A percentile compares a stretch with the other conserved stretches of the same genome.
These are phyloP conservation scores for Botrytis deweyae DNA, from an alignment of 2,329 filamentous ascomycete genomes.

Conservation along the genomic window DNA sequence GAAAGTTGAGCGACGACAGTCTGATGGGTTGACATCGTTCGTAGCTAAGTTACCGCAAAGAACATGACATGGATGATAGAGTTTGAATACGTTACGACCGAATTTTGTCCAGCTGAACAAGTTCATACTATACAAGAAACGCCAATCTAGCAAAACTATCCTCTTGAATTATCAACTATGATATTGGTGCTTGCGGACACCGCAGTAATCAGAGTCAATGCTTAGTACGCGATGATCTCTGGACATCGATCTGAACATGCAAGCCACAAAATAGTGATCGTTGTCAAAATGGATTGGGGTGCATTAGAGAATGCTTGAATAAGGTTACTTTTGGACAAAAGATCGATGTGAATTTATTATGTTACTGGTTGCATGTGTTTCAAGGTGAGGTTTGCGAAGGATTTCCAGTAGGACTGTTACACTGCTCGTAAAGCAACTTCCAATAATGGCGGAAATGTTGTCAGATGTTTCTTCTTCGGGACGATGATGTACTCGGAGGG, in stretches of 20 bases:
- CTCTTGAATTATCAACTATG: not conserved
- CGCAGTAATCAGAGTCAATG: not conserved
- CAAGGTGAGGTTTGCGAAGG: constrained; percentile 10
- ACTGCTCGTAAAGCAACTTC: constrained; percentile 6
- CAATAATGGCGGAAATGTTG: not conserved
- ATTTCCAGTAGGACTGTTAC: not conserved
- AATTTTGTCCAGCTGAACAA: not conserved
- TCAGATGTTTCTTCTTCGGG: not conserved
- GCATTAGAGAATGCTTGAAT: not conserved
- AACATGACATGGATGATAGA: not conserved
- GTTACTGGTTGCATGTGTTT: not conserved
- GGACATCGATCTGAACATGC: not conserved
- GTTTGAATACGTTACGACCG: not conserved
- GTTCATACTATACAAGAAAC: not conserved
- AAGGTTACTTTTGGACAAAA: not conserved
- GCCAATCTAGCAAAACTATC: not conserved
- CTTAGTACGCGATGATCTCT: constrained; percentile 2
- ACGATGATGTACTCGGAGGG: not conserved
- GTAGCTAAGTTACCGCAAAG: not conserved
- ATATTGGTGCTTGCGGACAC: not conserved
- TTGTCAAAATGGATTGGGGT: not conserved
- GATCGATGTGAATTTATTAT: not conserved
- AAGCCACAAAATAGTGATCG: not conserved
- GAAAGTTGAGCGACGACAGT: not conserved
- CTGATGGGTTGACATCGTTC: not conserved